A percentile compares a stretch with the other conserved stretches of the same genome.
Evolutionary conservation across 2,329 filamentous ascomycete species (phyloP).

Genomic region (Alternaria dauci): DNA sequence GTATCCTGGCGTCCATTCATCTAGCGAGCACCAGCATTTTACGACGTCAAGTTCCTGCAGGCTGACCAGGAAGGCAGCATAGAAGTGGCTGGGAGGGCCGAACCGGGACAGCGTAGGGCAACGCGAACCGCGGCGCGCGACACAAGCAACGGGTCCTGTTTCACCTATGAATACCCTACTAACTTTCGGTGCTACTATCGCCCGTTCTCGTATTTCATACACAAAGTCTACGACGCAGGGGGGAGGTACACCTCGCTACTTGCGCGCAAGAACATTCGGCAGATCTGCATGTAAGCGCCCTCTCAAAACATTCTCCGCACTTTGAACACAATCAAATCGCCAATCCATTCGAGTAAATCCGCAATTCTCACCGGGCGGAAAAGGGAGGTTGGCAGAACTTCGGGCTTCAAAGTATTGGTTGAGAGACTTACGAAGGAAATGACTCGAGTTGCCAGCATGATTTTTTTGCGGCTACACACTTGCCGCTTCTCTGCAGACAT

Average conservation of each 20-base stretch:
- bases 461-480: conserved; percentile 24
- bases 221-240: conserved; percentile 41
- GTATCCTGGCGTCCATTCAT: conserved; percentile 35
- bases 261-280: conserved; percentile 10
- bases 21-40: conserved; percentile 22
- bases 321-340: too few relatives aligned
- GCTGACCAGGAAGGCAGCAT: conserved; percentile 32
- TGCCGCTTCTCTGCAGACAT: conserved; percentile 19
- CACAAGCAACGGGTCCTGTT: conserved; percentile 44
- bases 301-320: conserved; percentile 8
- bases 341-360: not conserved
- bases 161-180: conserved; percentile 35
- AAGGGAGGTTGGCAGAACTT: conserved; percentile 1
- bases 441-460: conserved; percentile 25
- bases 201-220: conserved; percentile 21
- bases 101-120: conserved; percentile 29
- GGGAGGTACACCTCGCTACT: conserved; percentile 17
- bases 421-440: conserved; percentile 19
- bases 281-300: conserved; percentile 34
- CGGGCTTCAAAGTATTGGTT: conserved; percentile 7
- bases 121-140: conserved; percentile 31
- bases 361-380: not conserved
- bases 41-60: conserved; percentile 37
- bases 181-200: conserved; percentile 30
- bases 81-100: conserved; percentile 31